These are phyloP conservation scores for Lasiosphaeria ovina DNA, from an alignment of 495 filamentous ascomycete genomes.

Conservation along the genomic window DNA sequence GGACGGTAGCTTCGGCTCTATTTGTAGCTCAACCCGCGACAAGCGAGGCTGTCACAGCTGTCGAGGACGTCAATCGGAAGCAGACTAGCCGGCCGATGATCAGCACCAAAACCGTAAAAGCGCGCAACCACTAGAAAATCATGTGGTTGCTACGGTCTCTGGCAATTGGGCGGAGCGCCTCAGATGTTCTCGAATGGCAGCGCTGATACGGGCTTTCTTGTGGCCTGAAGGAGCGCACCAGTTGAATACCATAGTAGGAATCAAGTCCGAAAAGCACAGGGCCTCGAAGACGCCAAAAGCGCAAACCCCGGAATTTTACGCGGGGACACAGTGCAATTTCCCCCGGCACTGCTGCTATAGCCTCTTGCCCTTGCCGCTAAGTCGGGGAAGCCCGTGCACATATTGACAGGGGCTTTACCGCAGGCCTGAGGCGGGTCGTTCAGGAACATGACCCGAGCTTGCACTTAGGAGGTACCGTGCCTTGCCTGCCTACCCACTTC, in stretches of 20 bases:
- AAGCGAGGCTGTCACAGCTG: neutral
- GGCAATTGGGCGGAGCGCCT: conserved; percentile 13
- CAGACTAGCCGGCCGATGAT: conserved; percentile 12
- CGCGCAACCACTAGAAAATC: conserved; percentile 5
- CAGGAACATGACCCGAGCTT: no score
- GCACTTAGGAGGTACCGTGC: no score
- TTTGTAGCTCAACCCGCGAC: neutral
- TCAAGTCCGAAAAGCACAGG: no score
- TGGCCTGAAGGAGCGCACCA: conserved; percentile 1
- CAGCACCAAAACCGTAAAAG: conserved; percentile 7
- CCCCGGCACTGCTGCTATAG: neutral
- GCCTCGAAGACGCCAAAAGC: conserved; percentile 1
- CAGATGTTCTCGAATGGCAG: conserved; percentile 14
- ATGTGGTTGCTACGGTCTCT: conserved; percentile 16
- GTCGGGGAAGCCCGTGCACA: conserved; percentile 18
- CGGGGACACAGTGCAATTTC: conserved; percentile 5
- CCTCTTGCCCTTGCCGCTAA: neutral
- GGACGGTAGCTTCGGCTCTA: neutral
- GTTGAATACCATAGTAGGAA: neutral
- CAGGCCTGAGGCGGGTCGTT: no score
- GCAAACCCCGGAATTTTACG: neutral
- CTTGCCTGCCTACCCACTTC: neutral
- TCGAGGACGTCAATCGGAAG: neutral
- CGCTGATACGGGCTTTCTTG: conserved; percentile 13
- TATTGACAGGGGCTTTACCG: conserved; percentile 13